These are phyloP conservation scores for Cercospora sojina DNA, from an alignment of 2,329 filamentous ascomycete species.

Conservation along the genomic window DNA sequence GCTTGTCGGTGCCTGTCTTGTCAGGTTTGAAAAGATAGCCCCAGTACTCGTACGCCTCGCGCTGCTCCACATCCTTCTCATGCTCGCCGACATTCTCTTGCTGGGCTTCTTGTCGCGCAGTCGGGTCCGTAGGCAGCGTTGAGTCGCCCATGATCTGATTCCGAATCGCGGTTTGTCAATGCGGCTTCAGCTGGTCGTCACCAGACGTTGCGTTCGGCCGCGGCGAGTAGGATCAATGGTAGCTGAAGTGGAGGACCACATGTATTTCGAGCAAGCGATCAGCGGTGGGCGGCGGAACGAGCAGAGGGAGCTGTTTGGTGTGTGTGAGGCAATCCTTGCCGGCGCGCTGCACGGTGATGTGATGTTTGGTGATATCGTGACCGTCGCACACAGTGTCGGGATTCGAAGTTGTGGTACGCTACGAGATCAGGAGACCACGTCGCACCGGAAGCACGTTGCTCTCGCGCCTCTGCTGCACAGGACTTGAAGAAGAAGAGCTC, in stretches of 20 bases:
- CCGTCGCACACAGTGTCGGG: background rate
- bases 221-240: background rate
- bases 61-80: conserved; percentile 33
- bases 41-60: conserved; percentile 52
- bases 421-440: background rate
- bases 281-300: background rate
- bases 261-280: background rate
- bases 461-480: background rate
- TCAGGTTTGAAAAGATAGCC: conserved; percentile 53
- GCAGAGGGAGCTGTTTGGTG: background rate
- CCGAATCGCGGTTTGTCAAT: background rate
- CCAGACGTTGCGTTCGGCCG: background rate
- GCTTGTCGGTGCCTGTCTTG: conserved; percentile 50
- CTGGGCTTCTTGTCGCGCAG: conserved; percentile 13
- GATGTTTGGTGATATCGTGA: background rate
- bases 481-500: background rate
- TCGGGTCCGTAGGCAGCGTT: conserved; percentile 8
- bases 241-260: background rate
- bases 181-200: background rate
- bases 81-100: conserved; percentile 23
- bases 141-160: background rate
- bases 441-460: background rate
- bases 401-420: background rate
- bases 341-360: conserved; percentile 6
- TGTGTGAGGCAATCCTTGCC: conserved; percentile 5